Evolutionary conservation across 1,139 yeast genomes (phyloP).

Genomic region (Protomyces arabidopsidicola): DNA sequence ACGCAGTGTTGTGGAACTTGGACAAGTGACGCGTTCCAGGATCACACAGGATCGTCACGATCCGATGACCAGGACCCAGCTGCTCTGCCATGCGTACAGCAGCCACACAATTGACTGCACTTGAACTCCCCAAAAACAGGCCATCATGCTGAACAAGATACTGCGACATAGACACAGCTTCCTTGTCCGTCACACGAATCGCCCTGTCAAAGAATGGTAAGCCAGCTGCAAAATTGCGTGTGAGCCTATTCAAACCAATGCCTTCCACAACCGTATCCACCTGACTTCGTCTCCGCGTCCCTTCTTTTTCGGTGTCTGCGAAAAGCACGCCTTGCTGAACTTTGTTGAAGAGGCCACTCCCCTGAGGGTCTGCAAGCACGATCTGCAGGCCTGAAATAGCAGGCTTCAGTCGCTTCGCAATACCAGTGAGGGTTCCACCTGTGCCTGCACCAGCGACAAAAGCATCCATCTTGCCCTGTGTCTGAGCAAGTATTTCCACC

Average conservation of each 20-base stretch:
- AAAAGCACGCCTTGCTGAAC: slow-evolving; percentile 91
- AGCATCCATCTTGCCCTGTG: slow-evolving; percentile 58
- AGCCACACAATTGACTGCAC: slow-evolving; percentile 90
- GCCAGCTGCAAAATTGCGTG: slow-evolving; percentile 72
- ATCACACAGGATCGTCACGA: slow-evolving; percentile 90
- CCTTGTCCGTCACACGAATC: slow-evolving; percentile 67
- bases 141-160: slow-evolving; percentile 79
- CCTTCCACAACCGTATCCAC: slow-evolving; percentile 95
- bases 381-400: slow-evolving; percentile 41
- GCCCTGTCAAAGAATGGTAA: slow-evolving; percentile 63
- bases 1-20: slow-evolving; percentile 19
- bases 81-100: slow-evolving; percentile 64
- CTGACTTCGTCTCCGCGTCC: slow-evolving; percentile 89
- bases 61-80: slow-evolving; percentile 57
- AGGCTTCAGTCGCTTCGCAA: slow-evolving; percentile 64
- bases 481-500: slow-evolving; percentile 77
- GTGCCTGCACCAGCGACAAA: slow-evolving; percentile 69
- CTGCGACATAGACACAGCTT: slow-evolving; percentile 86
- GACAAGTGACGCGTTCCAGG: slow-evolving; percentile 23
- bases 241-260: slow-evolving; percentile 80
- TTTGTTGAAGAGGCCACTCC: slow-evolving; percentile 82
- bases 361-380: slow-evolving; percentile 90
- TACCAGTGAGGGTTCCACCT: slow-evolving; percentile 85
- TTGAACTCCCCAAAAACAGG: slow-evolving; percentile 80
- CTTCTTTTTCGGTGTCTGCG: slow-evolving; percentile 81